Evolutionary conservation across 805 yeast genomes (phyloP).

Genomic region (Yueomyces sinensis): DNA sequence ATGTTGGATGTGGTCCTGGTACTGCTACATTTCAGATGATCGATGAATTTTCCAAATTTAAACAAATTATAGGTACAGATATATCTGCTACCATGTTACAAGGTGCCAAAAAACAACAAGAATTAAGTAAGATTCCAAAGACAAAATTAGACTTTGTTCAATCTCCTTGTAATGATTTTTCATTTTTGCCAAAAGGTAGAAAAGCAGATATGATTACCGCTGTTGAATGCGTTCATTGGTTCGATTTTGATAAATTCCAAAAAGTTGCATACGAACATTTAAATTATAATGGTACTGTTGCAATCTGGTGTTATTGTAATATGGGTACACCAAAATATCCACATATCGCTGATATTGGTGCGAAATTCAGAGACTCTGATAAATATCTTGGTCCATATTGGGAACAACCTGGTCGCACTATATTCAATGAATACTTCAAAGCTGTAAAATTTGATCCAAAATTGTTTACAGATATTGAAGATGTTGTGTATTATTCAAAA

Average conservation of each 20-base stretch:
- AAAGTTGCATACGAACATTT: constrained; percentile 35
- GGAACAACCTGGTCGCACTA: not conserved
- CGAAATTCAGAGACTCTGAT: constrained; percentile 38
- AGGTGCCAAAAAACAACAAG: constrained; percentile 23
- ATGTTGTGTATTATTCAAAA: constrained; percentile 14
- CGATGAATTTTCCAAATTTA: constrained; percentile 8
- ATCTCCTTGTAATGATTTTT: constrained; percentile 19
- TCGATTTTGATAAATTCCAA: constrained; percentile 43
- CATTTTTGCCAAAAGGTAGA: constrained; percentile 9
- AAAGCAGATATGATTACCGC: constrained; percentile 52
- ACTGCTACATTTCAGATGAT: constrained; percentile 42
- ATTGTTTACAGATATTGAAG: constrained; percentile 59
- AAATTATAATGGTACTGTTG: constrained; percentile 51
- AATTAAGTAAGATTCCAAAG: not conserved
- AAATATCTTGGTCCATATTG: constrained; percentile 35
- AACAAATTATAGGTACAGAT: constrained; percentile 54
- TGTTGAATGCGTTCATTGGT: constrained; percentile 89
- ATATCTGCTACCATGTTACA: constrained; percentile 43
- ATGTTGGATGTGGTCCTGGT: constrained; percentile 76
- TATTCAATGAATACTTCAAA: not conserved
- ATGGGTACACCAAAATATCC: constrained; percentile 43
- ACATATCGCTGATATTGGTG: constrained; percentile 40
- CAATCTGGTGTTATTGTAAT: constrained; percentile 72
- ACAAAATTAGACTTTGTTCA: constrained; percentile 12
- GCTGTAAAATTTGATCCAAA: constrained; percentile 64